Percentiles rank a stretch among this genome's conserved stretches.
Conservation (phyloP, 1,284 basidiomycete genomes). For the Rugosomyces carneus region DNA sequence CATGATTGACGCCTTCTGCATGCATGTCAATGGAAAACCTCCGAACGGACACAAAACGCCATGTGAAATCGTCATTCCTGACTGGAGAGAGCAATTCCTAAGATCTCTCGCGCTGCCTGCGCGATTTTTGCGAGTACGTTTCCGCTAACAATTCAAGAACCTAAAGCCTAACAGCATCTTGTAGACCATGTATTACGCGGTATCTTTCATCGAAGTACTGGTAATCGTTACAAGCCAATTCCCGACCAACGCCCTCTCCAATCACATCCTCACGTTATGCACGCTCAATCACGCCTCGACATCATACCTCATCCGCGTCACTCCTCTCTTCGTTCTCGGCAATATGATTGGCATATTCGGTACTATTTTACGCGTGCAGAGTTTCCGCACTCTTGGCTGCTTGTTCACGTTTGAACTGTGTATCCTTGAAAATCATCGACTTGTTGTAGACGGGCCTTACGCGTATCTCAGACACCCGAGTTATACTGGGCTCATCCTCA, state of each 20-base stretch:
- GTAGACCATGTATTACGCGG: conserved; percentile 24
- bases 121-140: conserved; percentile 20
- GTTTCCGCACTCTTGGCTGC: conserved; percentile 28
- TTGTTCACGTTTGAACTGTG: conserved; percentile 35
- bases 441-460: conserved; percentile 33
- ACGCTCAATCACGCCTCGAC: conserved; percentile 13
- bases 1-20: conserved; percentile 19
- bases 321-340: conserved; percentile 26
- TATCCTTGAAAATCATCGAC: conserved; percentile 27
- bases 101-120: conserved; percentile 23
- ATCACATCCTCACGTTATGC: conserved; percentile 15
- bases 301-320: conserved; percentile 19
- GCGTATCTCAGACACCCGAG: conserved; percentile 32
- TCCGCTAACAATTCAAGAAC: not conserved
- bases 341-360: conserved; percentile 21
- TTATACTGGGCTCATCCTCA: conserved; percentile 29
- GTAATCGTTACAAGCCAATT: conserved; percentile 20
- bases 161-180: not conserved
- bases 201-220: conserved; percentile 20
- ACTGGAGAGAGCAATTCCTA: conserved; percentile 28
- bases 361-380: conserved; percentile 23
- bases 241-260: conserved; percentile 15
- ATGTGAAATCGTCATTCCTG: conserved; percentile 24
- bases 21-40: conserved; percentile 24
- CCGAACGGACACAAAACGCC: conserved; percentile 23